These are phyloP conservation scores for Thalassiosira profunda DNA, from an alignment of 108 stramenopile species.

Conservation along the genomic window DNA sequence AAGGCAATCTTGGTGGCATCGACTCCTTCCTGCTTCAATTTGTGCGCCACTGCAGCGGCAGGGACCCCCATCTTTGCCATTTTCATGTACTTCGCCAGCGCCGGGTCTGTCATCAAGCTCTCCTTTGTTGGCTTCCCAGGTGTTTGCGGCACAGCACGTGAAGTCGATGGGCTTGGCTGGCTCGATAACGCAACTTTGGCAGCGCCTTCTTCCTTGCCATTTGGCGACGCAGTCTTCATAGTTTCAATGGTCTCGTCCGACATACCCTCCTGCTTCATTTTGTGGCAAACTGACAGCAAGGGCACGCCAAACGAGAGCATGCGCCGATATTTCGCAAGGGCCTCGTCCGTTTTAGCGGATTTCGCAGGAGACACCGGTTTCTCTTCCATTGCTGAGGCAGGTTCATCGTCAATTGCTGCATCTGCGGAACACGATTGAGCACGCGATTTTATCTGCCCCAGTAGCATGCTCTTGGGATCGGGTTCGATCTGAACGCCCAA, in stretches of 20 bases:
- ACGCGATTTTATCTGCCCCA: neutral
- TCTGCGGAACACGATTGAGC: neutral
- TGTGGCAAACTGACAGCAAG: constrained; percentile 22
- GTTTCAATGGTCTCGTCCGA: too few relatives aligned
- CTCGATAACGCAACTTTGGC: too few relatives aligned
- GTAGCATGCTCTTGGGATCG: neutral
- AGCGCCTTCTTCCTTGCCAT: too few relatives aligned
- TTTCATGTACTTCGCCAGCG: constrained; percentile 8
- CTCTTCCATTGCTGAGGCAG: too few relatives aligned
- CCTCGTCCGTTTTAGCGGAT: neutral
- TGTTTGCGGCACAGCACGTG: too few relatives aligned
- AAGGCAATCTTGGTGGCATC: constrained; percentile 1
- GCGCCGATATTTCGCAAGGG: constrained; percentile 15
- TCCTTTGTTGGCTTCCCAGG: too few relatives aligned
- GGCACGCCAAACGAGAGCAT: constrained; percentile 41
- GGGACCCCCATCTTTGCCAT: constrained; percentile 30
- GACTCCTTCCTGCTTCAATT: constrained; percentile 28
- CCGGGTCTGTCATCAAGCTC: constrained; percentile 4
- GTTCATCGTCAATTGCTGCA: neutral
- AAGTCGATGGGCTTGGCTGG: too few relatives aligned
- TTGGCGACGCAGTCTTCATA: too few relatives aligned
- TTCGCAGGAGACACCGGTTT: too few relatives aligned
- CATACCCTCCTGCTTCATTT: constrained; percentile 37
- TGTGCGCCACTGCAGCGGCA: constrained; percentile 15
- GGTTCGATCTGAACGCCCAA: neutral